A percentile compares a stretch with the other conserved stretches of the same genome.
Conservation (phyloP, 1,284 basidiomycete genomes). For the Tranzscheliella williamsii region DNA sequence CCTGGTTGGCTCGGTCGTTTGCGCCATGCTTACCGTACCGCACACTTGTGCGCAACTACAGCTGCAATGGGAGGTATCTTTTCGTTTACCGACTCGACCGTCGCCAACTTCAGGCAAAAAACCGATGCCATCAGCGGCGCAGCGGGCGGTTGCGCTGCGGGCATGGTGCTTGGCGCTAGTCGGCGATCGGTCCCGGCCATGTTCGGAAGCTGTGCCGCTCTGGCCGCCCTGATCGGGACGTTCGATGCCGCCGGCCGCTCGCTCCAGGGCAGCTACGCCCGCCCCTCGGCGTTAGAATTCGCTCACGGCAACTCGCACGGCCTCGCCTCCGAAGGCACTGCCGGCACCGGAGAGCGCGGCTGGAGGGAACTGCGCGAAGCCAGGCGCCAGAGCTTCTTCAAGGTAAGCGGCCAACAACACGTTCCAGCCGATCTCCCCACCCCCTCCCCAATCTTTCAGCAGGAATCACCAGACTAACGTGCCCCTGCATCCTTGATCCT, state of each 20-base stretch:
- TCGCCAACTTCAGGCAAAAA: slow-evolving; percentile 79
- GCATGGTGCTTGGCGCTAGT: slow-evolving; percentile 83
- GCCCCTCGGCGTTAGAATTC: slow-evolving; percentile 26
- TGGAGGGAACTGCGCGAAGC: slow-evolving; percentile 63
- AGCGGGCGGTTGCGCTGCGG: slow-evolving; percentile 87
- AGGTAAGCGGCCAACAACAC: slow-evolving; percentile 60
- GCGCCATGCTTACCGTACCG: background rate
- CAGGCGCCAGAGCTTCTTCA: slow-evolving; percentile 64
- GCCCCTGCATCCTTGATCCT: no score
- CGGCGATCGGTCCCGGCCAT: slow-evolving; percentile 84
- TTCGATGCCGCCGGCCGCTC: slow-evolving; percentile 76
- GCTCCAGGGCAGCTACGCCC: slow-evolving; percentile 34
- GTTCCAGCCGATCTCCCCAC: no score
- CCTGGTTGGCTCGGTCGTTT: no score
- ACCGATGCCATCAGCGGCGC: slow-evolving; percentile 83
- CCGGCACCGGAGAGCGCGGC: slow-evolving; percentile 54
- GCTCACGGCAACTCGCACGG: slow-evolving; percentile 14
- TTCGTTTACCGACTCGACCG: slow-evolving; percentile 76
- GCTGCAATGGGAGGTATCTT: slow-evolving; percentile 87
- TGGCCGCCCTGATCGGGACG: slow-evolving; percentile 79
- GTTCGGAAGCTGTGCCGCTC: slow-evolving; percentile 75
- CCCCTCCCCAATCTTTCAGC: no score
- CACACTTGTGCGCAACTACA: no score
- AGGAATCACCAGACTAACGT: no score
- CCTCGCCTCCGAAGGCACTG: slow-evolving; percentile 37